phyloP scores from a whole-genome alignment of 176 grass and related monocot genomes.

The Thalia dealbata region DNA sequence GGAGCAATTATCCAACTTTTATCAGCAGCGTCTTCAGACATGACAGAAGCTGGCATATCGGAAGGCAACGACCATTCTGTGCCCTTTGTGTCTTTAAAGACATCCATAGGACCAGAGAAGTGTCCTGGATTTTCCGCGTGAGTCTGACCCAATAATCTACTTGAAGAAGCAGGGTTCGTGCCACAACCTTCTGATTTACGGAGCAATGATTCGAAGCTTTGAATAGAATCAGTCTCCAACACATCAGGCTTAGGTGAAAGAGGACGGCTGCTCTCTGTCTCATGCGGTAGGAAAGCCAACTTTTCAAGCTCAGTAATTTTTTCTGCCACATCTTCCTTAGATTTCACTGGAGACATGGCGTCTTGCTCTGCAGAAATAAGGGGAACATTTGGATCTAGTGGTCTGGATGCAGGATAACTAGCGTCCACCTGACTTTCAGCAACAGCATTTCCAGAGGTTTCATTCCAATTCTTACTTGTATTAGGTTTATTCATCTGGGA shows the following conservation, averaged over 20 bases:
- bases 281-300: neutral
- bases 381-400: slow-evolving; percentile 27
- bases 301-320: slow-evolving; percentile 1
- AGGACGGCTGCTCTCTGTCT: neutral
- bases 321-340: slow-evolving; percentile 31
- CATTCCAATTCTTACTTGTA: slow-evolving; percentile 20
- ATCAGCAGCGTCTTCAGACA: neutral
- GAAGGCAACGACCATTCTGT: slow-evolving; percentile 65
- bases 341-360: slow-evolving; percentile 28
- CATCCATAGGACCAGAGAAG: slow-evolving; percentile 52
- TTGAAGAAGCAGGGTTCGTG: slow-evolving; percentile 31
- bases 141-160: slow-evolving; percentile 30
- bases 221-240: slow-evolving; percentile 1
- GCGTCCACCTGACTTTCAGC: slow-evolving; percentile 24
- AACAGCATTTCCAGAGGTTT: slow-evolving; percentile 32
- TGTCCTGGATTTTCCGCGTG: neutral
- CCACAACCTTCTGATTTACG: too few relatives aligned
- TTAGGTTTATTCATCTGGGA: slow-evolving; percentile 23
- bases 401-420: slow-evolving; percentile 23
- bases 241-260: neutral
- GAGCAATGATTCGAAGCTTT: neutral
- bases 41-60: slow-evolving; percentile 20
- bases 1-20: neutral
- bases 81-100: slow-evolving; percentile 46
- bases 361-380: slow-evolving; percentile 25